Conservation (phyloP, 345 rosid species). For the Salix exigua region DNA sequence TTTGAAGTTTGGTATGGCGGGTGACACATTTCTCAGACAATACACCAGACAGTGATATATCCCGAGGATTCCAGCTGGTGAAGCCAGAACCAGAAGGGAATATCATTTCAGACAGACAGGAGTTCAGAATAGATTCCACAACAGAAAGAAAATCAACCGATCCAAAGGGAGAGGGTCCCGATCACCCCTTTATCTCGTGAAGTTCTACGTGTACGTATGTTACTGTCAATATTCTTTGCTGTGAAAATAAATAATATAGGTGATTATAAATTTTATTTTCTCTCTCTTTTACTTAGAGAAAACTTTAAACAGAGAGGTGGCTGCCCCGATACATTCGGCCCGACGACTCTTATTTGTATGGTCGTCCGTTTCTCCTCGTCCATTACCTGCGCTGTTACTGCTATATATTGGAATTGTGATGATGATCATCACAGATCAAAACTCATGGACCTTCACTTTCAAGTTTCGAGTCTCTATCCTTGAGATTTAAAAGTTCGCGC, state of each 20-base stretch:
- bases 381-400: not conserved
- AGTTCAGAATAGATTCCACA: slow-evolving; percentile 43
- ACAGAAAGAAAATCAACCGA: slow-evolving; percentile 12
- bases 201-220: not conserved
- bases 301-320: not conserved
- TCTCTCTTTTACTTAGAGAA: not conserved
- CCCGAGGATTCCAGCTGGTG: slow-evolving; percentile 14
- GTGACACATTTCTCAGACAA: not conserved
- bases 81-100: slow-evolving; percentile 32
- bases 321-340: slow-evolving; percentile 31
- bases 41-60: slow-evolving; percentile 1
- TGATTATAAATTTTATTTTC: not conserved
- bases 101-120: slow-evolving; percentile 36
- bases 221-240: not conserved
- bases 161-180: not conserved
- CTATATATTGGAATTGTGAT: not conserved
- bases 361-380: slow-evolving; percentile 29
- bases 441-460: not conserved
- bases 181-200: slow-evolving; percentile 13
- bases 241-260: not conserved
- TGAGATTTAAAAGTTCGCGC: not conserved
- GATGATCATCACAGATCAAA: slow-evolving; percentile 7
- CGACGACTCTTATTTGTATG: slow-evolving; percentile 7
- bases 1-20: not conserved
- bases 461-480: slow-evolving; percentile 13